Conservation (phyloP, 2,329 filamentous ascomycete species). For the Xylariaceae sp. region DNA sequence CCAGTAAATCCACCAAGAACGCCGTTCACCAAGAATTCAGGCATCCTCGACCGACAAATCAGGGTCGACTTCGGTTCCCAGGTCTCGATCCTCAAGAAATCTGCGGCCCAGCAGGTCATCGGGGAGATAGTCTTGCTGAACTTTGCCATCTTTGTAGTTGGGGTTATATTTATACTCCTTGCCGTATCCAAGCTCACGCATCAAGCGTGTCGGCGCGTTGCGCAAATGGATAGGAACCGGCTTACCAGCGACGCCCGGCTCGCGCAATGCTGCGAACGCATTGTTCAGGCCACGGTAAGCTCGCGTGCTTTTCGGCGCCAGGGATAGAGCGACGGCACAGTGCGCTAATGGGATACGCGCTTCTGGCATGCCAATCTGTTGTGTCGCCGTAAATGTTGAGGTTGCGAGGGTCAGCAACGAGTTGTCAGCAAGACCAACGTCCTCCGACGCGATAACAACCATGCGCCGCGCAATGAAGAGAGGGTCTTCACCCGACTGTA, state of each 20-base stretch:
- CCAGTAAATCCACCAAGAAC: slow-evolving; percentile 1
- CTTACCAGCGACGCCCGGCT: slow-evolving; percentile 82
- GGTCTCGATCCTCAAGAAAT: slow-evolving; percentile 81
- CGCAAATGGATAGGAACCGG: slow-evolving; percentile 87
- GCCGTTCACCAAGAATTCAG: slow-evolving; percentile 12
- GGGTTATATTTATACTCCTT: slow-evolving; percentile 97
- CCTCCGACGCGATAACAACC: slow-evolving; percentile 93
- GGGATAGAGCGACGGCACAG: slow-evolving; percentile 78
- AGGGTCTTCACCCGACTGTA: slow-evolving; percentile 92
- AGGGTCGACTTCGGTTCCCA: slow-evolving; percentile 80
- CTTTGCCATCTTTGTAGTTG: slow-evolving; percentile 81
- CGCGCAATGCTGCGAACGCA: slow-evolving; percentile 77
- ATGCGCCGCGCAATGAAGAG: slow-evolving; percentile 91
- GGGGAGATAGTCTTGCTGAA: slow-evolving; percentile 90
- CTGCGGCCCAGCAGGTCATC: slow-evolving; percentile 71
- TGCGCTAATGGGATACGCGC: slow-evolving; percentile 92
- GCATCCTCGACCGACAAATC: slow-evolving; percentile 58
- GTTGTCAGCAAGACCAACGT: slow-evolving; percentile 90
- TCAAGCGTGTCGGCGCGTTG: slow-evolving; percentile 89
- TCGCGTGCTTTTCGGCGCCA: slow-evolving; percentile 85
- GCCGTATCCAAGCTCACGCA: slow-evolving; percentile 92
- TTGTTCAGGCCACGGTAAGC: slow-evolving; percentile 84
- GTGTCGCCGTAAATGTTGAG: slow-evolving; percentile 82
- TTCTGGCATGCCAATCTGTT: slow-evolving; percentile 95
- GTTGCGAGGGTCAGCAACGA: slow-evolving; percentile 83